Conservation (phyloP, 2,329 filamentous ascomycete genomes). For the Whalleya microplaca region DNA sequence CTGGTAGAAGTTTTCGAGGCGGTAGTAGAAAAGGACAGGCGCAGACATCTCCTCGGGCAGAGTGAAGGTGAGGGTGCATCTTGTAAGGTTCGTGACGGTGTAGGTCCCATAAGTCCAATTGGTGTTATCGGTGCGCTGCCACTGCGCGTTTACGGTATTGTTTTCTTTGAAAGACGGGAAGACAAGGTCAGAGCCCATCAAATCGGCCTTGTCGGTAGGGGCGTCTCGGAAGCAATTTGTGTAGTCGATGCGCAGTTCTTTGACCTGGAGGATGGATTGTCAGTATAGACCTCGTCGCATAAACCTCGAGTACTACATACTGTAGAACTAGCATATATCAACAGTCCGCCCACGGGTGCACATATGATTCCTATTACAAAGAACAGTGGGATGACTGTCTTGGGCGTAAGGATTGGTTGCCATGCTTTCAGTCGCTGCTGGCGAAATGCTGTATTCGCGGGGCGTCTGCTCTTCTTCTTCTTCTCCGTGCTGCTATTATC, state of each 20-base stretch:
- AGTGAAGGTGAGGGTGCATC: slow-evolving; percentile 76
- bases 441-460: slow-evolving; percentile 94
- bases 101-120: slow-evolving; percentile 40
- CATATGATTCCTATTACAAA: slow-evolving; percentile 82
- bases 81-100: slow-evolving; percentile 26
- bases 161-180: slow-evolving; percentile 70
- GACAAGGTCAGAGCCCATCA: slow-evolving; percentile 63
- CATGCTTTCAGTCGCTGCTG: slow-evolving; percentile 98
- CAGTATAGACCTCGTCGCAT: slow-evolving; percentile 10
- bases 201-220: slow-evolving; percentile 39
- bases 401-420: slow-evolving; percentile 97
- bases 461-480: slow-evolving; percentile 89
- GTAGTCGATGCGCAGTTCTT: slow-evolving; percentile 92
- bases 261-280: slow-evolving; percentile 60
- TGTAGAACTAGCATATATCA: slow-evolving; percentile 83
- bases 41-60: slow-evolving; percentile 79
- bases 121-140: slow-evolving; percentile 41
- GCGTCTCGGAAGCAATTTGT: slow-evolving; percentile 71
- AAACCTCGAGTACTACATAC: slow-evolving; percentile 47
- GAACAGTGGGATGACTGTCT: slow-evolving; percentile 70
- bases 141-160: slow-evolving; percentile 42
- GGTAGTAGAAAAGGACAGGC: slow-evolving; percentile 92
- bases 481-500: slow-evolving; percentile 54
- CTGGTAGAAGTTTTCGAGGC: slow-evolving; percentile 97
- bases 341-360: slow-evolving; percentile 84